Evolutionary conservation across 1,139 yeast genomes (phyloP).

Genomic region (Saccharomyces uvarum): DNA sequence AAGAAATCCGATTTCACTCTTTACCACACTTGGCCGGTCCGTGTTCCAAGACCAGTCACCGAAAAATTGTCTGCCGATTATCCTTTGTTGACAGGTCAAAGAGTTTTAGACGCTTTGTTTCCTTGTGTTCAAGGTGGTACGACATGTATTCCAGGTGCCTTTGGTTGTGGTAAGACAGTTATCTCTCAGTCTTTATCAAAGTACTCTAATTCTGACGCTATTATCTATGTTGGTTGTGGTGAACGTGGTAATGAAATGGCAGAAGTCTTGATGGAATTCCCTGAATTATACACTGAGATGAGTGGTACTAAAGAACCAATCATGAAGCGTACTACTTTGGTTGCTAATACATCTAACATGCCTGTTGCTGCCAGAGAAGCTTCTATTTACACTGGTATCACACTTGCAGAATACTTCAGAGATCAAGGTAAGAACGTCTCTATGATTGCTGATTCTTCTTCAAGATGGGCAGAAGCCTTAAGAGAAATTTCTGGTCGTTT

Average conservation of each 20-base stretch:
- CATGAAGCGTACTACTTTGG: constrained; percentile 98
- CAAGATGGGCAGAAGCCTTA: constrained; percentile 99
- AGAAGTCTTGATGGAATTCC: constrained; percentile 98
- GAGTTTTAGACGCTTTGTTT: constrained; percentile 94
- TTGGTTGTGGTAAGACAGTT: constrained; percentile 98
- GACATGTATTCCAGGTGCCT: constrained; percentile 99
- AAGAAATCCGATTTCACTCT: constrained; percentile 71
- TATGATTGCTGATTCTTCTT: constrained; percentile 98
- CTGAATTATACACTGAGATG: constrained; percentile 85
- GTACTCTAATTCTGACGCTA: constrained; percentile 93
- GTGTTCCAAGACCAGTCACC: constrained; percentile 98
- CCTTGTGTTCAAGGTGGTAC: constrained; percentile 99
- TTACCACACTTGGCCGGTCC: constrained; percentile 99
- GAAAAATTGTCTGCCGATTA: constrained; percentile 86
- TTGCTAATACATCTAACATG: constrained; percentile 98
- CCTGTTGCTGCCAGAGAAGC: constrained; percentile 99
- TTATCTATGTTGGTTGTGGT: constrained; percentile 91
- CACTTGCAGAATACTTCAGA: constrained; percentile 97
- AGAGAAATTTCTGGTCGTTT: constrained; percentile 99
- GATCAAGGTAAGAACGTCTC: constrained; percentile 99
- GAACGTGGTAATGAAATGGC: constrained; percentile 99
- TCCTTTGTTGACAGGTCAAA: constrained; percentile 95
- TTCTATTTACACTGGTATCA: constrained; percentile 96
- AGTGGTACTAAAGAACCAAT: constrained; percentile 94
- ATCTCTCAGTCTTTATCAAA: constrained; percentile 96